These are phyloP conservation scores for Sporobolomyces pararoseus DNA, from an alignment of 768 basidiomycete genomes.

Conservation along the genomic window DNA sequence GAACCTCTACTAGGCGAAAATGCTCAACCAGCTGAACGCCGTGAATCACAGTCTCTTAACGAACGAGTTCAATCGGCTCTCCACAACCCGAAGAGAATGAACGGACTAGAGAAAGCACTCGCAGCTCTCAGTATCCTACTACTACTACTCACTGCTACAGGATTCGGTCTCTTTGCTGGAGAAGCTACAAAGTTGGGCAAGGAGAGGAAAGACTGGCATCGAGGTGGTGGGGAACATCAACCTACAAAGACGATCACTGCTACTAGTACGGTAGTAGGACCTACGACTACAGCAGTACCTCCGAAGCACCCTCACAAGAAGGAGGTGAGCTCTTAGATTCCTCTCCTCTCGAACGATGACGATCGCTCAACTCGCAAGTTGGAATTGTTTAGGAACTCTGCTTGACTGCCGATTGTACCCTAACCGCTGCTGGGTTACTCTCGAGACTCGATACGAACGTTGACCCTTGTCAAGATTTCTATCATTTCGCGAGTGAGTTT, in stretches of 20 bases:
- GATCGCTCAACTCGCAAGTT: background rate
- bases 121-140: slow-evolving; percentile 70
- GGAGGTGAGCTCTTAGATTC: slow-evolving; percentile 13
- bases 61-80: slow-evolving; percentile 15
- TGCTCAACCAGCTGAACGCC: background rate
- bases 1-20: background rate
- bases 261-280: slow-evolving; percentile 43
- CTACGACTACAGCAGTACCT: slow-evolving; percentile 49
- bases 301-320: slow-evolving; percentile 52
- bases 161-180: slow-evolving; percentile 89
- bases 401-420: slow-evolving; percentile 71
- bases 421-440: slow-evolving; percentile 75
- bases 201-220: slow-evolving; percentile 62
- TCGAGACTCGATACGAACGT: slow-evolving; percentile 70
- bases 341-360: background rate
- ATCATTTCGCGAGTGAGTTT: slow-evolving; percentile 79
- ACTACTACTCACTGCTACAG: slow-evolving; percentile 75
- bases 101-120: slow-evolving; percentile 76
- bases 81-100: slow-evolving; percentile 61
- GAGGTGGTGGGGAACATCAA: slow-evolving; percentile 54
- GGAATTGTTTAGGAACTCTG: slow-evolving; percentile 59
- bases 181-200: slow-evolving; percentile 22
- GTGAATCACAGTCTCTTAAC: background rate
- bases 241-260: slow-evolving; percentile 34
- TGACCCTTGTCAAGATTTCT: slow-evolving; percentile 95